Evolutionary conservation across 148 eudicot species (phyloP).

Genomic region (Rhododendron ferrugineum): DNA sequence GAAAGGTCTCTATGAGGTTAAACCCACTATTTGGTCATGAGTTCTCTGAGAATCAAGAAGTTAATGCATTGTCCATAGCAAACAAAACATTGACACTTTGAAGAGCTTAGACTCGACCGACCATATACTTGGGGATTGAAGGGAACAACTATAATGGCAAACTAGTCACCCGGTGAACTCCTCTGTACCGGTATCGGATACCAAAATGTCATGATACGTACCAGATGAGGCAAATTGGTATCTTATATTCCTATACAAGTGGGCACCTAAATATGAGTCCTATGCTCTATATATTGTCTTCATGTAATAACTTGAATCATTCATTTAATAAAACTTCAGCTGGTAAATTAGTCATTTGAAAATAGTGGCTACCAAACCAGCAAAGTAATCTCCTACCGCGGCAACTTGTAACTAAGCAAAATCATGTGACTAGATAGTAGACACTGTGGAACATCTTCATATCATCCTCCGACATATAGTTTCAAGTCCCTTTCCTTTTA

Average conservation of each 20-base stretch:
- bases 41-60: background rate
- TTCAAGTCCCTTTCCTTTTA: background rate
- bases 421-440: background rate
- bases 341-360: background rate
- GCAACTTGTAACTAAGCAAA: slow-evolving; percentile 2
- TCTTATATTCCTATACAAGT: too few species aligned
- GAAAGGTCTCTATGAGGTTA: background rate
- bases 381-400: too few species aligned
- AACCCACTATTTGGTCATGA: background rate
- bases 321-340: background rate
- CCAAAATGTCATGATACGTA: background rate
- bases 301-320: background rate
- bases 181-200: background rate
- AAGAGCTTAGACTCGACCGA: background rate
- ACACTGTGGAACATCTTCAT: background rate
- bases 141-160: background rate
- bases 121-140: background rate
- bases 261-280: background rate
- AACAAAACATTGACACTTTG: background rate
- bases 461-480: background rate
- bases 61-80: background rate
- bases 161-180: background rate
- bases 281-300: background rate
- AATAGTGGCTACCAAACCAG: background rate
- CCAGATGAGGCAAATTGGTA: background rate